These are phyloP conservation scores for Cicer pinnatifidum DNA, from an alignment of 306 rosid genomes.

Conservation along the genomic window DNA sequence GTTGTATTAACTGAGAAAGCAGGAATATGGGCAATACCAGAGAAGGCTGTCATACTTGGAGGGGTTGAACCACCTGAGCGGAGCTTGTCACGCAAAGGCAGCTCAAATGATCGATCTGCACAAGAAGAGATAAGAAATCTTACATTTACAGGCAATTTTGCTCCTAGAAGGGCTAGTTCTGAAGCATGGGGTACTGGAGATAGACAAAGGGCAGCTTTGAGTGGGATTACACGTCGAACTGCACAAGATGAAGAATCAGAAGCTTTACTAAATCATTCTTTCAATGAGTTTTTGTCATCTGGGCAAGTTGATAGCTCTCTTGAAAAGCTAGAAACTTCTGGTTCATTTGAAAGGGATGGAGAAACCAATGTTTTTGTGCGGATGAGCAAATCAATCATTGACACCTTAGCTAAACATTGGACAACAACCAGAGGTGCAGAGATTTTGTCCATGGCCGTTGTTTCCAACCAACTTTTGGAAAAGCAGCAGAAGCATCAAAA, in stretches of 20 bases:
- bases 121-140: conserved; percentile 82
- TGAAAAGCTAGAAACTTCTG: conserved; percentile 75
- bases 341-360: conserved; percentile 92
- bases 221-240: conserved; percentile 69
- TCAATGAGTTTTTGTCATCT: conserved; percentile 76
- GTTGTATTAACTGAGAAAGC: conserved; percentile 94
- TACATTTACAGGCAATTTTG: conserved; percentile 63
- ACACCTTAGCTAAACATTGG: conserved; percentile 98
- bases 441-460: conserved; percentile 91
- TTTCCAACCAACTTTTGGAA: conserved; percentile 85
- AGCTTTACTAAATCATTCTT: conserved; percentile 76
- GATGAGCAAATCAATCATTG: conserved; percentile 89
- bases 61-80: conserved; percentile 98
- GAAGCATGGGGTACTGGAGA: conserved; percentile 85
- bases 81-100: conserved; percentile 94
- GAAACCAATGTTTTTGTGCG: conserved; percentile 87
- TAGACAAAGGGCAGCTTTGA: conserved; percentile 60
- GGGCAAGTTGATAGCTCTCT: conserved; percentile 77
- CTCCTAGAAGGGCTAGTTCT: conserved; percentile 76
- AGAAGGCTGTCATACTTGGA: conserved; percentile 90
- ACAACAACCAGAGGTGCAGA: conserved; percentile 97
- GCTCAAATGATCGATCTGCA: conserved; percentile 88
- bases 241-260: conserved; percentile 94
- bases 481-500: conserved; percentile 86
- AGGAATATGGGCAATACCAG: conserved; percentile 99